These are phyloP conservation scores for Eucalyptus cloeziana DNA, from an alignment of 345 rosid genomes.

Conservation along the genomic window DNA sequence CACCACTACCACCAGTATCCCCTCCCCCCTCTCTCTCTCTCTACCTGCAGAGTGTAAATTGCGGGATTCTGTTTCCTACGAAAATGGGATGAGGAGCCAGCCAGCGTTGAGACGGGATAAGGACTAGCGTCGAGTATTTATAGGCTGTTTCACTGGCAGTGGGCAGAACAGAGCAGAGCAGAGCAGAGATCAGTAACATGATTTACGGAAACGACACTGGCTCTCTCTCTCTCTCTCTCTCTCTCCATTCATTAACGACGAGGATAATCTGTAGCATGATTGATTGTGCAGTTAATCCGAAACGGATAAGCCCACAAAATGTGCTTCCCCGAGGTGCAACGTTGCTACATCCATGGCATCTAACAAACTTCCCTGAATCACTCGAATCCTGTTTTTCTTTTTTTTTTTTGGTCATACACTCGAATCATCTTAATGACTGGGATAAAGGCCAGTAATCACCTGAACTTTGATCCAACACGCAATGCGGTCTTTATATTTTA, in stretches of 20 bases:
- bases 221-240: too few species aligned
- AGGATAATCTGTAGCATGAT: not conserved
- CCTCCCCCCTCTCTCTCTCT: not conserved
- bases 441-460: rapidly evolving
- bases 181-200: not conserved
- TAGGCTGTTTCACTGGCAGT: not conserved
- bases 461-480: rapidly evolving
- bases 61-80: not conserved
- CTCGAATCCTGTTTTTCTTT: not conserved
- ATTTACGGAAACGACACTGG: not conserved
- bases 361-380: not conserved
- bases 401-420: rapidly evolving
- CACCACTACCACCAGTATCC: not conserved
- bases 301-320: not conserved
- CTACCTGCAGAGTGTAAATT: not conserved
- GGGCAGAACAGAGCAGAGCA: not conserved
- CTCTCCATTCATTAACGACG: not conserved
- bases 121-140: not conserved
- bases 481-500: rapidly evolving
- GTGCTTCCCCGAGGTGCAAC: not conserved
- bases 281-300: not conserved
- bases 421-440: not conserved
- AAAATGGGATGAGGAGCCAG: not conserved
- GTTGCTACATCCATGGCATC: not conserved
- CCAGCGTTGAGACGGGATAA: not conserved